Evolutionary conservation across 139 green algal species (phyloP).

Genomic region (Astrephomene gubernaculifera): DNA sequence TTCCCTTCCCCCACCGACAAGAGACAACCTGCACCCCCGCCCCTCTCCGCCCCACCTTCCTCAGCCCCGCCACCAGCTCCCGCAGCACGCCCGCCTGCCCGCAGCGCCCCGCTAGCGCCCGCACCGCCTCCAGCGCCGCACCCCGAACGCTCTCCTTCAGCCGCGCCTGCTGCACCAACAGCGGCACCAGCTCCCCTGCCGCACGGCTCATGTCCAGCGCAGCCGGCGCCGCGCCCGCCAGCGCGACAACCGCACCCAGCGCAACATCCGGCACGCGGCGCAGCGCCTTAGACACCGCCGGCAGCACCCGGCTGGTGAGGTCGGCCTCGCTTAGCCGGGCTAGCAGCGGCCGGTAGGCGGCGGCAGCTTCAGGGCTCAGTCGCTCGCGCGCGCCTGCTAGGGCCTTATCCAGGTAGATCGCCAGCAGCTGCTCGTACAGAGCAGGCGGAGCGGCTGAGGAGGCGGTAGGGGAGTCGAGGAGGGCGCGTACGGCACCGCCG

Average conservation of each 20-base stretch:
- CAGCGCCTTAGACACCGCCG: constrained; percentile 67
- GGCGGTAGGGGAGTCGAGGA: constrained; percentile 39
- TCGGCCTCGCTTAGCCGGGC: constrained; percentile 54
- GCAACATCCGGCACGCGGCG: constrained; percentile 80
- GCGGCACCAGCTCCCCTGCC: constrained; percentile 63
- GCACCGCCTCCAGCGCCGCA: constrained; percentile 56
- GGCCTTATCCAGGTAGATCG: constrained; percentile 42
- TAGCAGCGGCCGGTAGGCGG: constrained; percentile 65
- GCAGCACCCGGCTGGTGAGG: constrained; percentile 68
- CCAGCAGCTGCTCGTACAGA: constrained; percentile 23
- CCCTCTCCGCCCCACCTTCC: constrained; percentile 21
- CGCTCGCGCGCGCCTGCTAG: background rate
- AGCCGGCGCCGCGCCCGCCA: constrained; percentile 49
- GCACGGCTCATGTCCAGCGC: constrained; percentile 59
- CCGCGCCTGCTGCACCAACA: constrained; percentile 67
- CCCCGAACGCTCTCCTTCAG: constrained; percentile 52
- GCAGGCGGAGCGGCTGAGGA: background rate
- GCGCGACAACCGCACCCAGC: constrained; percentile 51
- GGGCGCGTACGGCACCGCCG: constrained; percentile 44
- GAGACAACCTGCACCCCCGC: background rate
- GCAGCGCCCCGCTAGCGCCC: constrained; percentile 54
- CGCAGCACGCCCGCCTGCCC: constrained; percentile 49
- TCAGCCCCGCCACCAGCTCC: constrained; percentile 48
- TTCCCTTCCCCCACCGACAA: background rate
- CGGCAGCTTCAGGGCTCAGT: background rate